Evolutionary conservation across 495 filamentous ascomycete species (phyloP), one percentile per base, ranked within the genome.

Genomic region (Geopyxis carbonaria): DNA sequence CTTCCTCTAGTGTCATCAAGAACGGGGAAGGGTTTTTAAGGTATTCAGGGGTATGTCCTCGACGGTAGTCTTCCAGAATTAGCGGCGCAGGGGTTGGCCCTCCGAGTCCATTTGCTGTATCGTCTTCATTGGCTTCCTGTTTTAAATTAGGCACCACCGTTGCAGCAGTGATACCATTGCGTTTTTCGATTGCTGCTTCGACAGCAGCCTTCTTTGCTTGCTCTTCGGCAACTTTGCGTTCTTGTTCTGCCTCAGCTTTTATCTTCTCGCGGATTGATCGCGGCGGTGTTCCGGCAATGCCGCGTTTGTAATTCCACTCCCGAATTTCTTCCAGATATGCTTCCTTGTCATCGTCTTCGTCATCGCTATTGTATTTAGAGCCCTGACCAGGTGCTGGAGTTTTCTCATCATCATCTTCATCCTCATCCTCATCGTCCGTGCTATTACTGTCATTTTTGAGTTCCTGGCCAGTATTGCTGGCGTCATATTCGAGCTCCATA

Each of bases 1-100:
- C 72, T 39, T 85, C 76, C 38, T 81, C 72, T 10, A 80, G 67
- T 2, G 73, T 74, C 34, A 93, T 66, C 8, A 56, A 23, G 29
- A 56, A 56, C 11, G 52, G 52, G 11, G 38, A 44, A 16, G 53
- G 44, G 32, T 50, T 40, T 18, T 47, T 41, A 7, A 56, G 34
- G 40, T 55, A 55, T 4, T 48, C 43, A 0, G 52, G 52, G 4
- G 52, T 56, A 19, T 40, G 44, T 2, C 52, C 52, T 10, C 47
- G 52, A 3, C 40, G 35, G 29, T 56, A 56, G 6, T 47, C 25
- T 14, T 54, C 36, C 13, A 41, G 34, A 1, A 46, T 36, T 6
- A 28, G 33, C 15, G 45, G 32, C 4, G 28, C 14, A 30, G 51
- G 3, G 51, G 51, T 2, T 7, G 22, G 23, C 38, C 54, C n/a